Conservation (phyloP, 495 filamentous ascomycete species). For the Podospora appendiculata region DNA sequence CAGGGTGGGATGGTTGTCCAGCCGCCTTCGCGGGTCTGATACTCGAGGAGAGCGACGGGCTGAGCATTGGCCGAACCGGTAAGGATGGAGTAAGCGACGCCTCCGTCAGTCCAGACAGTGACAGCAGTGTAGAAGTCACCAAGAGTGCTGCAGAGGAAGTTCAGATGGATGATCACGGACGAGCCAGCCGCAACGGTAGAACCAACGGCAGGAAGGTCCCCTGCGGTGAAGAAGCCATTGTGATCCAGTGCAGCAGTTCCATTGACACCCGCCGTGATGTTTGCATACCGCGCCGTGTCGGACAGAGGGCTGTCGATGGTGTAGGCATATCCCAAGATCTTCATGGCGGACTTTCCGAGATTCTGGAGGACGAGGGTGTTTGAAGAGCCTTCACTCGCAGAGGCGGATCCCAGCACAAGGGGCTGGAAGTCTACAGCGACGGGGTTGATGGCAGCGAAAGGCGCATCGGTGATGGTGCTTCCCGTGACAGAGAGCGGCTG, state of each 20-base stretch:
- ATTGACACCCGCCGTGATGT: conserved; percentile 13
- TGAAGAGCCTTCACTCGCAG: conserved; percentile 15
- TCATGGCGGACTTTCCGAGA: conserved; percentile 22
- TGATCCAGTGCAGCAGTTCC: conserved; percentile 13
- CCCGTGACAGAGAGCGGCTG: conserved; percentile 23
- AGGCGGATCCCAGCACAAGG: conserved; percentile 20
- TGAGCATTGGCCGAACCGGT: conserved; percentile 19
- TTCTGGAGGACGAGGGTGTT: conserved; percentile 30
- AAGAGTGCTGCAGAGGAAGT: conserved; percentile 17
- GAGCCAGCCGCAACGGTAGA: conserved; percentile 17
- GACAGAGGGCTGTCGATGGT: conserved; percentile 14
- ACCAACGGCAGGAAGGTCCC: conserved; percentile 17
- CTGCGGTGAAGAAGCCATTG: conserved; percentile 21
- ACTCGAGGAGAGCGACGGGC: conserved; percentile 7
- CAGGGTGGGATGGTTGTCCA: conserved; percentile 11
- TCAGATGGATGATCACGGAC: conserved; percentile 20
- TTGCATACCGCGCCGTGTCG: conserved; percentile 9
- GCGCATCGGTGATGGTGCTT: conserved; percentile 8
- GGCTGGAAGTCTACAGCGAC: conserved; percentile 28
- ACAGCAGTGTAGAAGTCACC: conserved; percentile 20
- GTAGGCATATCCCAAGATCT: conserved; percentile 27
- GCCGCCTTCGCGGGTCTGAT: conserved; percentile 6
- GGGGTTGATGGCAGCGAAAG: conserved; percentile 29
- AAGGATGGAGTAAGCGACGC: conserved; percentile 19
- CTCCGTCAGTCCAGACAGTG: conserved; percentile 23